Evolutionary conservation across 2,329 filamentous ascomycete species (phyloP).

Genomic region (Cordyceps farinosa): DNA sequence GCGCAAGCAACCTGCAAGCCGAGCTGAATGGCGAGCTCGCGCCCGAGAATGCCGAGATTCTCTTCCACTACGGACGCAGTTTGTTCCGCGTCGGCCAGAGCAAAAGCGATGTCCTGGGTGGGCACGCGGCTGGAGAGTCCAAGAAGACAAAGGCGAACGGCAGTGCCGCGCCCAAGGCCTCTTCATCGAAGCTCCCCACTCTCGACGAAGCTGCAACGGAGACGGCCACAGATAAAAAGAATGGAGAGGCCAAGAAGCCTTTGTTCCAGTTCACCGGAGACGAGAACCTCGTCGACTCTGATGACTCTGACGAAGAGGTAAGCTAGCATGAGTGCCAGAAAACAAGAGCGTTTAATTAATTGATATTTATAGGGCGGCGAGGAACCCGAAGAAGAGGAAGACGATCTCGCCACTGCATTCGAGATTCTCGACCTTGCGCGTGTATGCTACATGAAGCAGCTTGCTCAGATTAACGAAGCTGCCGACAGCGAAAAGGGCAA

Average conservation of each 20-base stretch:
- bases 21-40: constrained; percentile 89
- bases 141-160: constrained; percentile 39
- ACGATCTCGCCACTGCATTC: constrained; percentile 76
- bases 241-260: constrained; percentile 58
- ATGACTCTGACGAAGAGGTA: constrained; percentile 62
- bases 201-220: constrained; percentile 40
- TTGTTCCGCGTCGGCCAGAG: constrained; percentile 90
- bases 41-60: constrained; percentile 84
- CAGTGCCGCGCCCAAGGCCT: constrained; percentile 39
- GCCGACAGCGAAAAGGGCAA: constrained; percentile 40
- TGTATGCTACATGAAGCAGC: constrained; percentile 57
- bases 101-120: constrained; percentile 91
- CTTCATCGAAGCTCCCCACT: constrained; percentile 38
- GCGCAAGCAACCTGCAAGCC: constrained; percentile 85
- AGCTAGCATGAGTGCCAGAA: constrained; percentile 16
- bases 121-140: constrained; percentile 60
- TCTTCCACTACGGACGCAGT: constrained; percentile 91
- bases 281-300: constrained; percentile 84
- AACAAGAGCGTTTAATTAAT: constrained; percentile 22
- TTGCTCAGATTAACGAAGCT: constrained; percentile 40
- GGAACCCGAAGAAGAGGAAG: constrained; percentile 58
- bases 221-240: constrained; percentile 39
- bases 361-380: constrained; percentile 40
- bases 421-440: constrained; percentile 80
- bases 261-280: constrained; percentile 92